These are phyloP conservation scores for Mariannaea elegans DNA, from an alignment of 2,329 filamentous ascomycete species.

Conservation along the genomic window DNA sequence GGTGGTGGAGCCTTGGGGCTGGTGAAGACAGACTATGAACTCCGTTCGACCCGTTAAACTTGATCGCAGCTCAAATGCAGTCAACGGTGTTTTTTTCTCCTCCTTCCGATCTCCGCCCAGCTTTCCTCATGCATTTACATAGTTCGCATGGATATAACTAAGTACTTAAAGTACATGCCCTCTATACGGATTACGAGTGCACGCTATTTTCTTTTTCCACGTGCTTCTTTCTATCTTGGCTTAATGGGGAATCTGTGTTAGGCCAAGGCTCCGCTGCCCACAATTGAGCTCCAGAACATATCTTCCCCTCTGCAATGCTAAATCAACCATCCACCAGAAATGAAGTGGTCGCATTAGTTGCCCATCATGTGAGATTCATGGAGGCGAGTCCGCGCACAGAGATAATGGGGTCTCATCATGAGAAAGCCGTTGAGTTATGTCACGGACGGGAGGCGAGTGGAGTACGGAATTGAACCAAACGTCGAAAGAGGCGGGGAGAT, in stretches of 20 bases:
- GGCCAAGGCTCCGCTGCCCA: slow-evolving; percentile 27
- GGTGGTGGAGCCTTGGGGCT: slow-evolving; percentile 25
- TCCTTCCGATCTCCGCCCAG: slow-evolving; percentile 15
- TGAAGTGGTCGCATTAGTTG: slow-evolving; percentile 39
- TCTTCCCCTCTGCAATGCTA: slow-evolving; percentile 21
- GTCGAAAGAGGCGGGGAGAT: slow-evolving; percentile 28
- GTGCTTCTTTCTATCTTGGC: slow-evolving; percentile 4
- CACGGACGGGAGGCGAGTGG: slow-evolving; percentile 20
- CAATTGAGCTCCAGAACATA: slow-evolving; percentile 23
- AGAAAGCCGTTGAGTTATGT: slow-evolving; percentile 32
- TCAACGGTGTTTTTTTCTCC: neutral
- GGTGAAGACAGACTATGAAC: neutral
- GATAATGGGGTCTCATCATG: slow-evolving; percentile 28
- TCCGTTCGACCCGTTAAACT: slow-evolving; percentile 18
- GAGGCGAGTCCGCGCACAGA: slow-evolving; percentile 21
- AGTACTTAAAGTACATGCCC: neutral
- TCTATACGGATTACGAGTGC: no score
- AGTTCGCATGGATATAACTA: slow-evolving; percentile 7
- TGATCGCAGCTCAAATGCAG: slow-evolving; percentile 13
- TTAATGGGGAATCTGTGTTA: slow-evolving; percentile 23
- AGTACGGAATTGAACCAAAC: slow-evolving; percentile 12
- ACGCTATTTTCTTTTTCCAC: slow-evolving; percentile 9
- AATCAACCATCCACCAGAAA: slow-evolving; percentile 33
- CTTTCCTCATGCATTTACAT: slow-evolving; percentile 20
- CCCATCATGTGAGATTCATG: slow-evolving; percentile 40